Conservation (phyloP, 176 grass and related monocot species). For the Lolium rigidum region DNA sequence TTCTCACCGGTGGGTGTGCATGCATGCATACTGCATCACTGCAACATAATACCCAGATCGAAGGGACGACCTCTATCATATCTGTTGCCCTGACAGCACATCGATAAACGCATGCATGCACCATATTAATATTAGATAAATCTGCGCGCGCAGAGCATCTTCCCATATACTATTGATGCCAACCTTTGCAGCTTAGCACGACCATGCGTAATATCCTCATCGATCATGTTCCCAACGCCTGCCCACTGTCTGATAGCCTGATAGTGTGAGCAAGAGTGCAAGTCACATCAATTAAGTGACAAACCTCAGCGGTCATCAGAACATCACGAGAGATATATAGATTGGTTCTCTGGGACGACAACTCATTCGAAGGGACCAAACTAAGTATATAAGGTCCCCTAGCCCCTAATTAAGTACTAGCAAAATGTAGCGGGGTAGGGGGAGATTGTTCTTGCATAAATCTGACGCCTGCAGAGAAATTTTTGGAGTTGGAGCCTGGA, state of each 20-base stretch:
- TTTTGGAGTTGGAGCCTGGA: not conserved
- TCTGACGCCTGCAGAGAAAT: not conserved
- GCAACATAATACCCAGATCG: conserved; percentile 47
- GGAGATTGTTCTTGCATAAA: not conserved
- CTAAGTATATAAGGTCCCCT: not conserved
- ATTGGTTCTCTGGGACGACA: conserved; percentile 35
- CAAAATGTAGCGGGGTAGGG: not conserved
- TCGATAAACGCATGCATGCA: conserved; percentile 36
- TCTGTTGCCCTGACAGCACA: conserved; percentile 9
- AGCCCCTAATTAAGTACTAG: no score
- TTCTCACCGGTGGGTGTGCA: not conserved
- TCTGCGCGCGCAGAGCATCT: conserved; percentile 10
- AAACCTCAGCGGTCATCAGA: conserved; percentile 39
- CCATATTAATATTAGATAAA: conserved; percentile 16
- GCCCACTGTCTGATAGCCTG: not conserved
- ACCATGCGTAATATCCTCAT: conserved; percentile 16
- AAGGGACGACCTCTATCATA: conserved; percentile 31
- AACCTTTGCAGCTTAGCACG: conserved; percentile 27
- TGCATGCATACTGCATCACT: conserved; percentile 33
- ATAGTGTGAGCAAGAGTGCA: conserved; percentile 24
- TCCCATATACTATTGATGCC: conserved; percentile 23
- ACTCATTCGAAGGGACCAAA: conserved; percentile 36
- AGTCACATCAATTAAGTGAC: conserved; percentile 36
- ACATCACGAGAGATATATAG: conserved; percentile 21
- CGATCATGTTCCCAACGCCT: not conserved